Conservation (phyloP, 179 eudicot species). For the Vitellaria paradoxa region DNA sequence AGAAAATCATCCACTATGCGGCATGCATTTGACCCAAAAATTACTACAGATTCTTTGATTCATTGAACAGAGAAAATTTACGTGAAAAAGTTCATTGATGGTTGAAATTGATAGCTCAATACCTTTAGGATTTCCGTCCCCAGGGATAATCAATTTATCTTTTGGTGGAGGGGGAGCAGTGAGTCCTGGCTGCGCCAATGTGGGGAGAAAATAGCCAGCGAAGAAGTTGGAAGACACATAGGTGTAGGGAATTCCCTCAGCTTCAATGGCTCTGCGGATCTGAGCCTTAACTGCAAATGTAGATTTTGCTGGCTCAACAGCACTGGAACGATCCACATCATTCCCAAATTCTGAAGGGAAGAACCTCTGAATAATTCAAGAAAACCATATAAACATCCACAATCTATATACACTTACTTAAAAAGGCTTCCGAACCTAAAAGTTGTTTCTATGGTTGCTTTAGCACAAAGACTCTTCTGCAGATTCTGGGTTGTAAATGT, state of each 20-base stretch:
- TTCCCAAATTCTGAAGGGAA: slow-evolving; percentile 49
- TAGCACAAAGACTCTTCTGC: no score
- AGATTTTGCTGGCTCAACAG: slow-evolving; percentile 28
- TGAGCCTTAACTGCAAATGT: slow-evolving; percentile 25
- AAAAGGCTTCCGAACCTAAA: not conserved
- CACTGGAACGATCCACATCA: slow-evolving; percentile 44
- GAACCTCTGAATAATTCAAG: slow-evolving; percentile 38
- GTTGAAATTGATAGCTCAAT: not conserved
- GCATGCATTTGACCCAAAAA: no score
- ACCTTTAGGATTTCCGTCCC: slow-evolving; percentile 85
- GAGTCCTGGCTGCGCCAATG: slow-evolving; percentile 63
- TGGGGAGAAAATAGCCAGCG: slow-evolving; percentile 60
- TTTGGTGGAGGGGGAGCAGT: slow-evolving; percentile 78
- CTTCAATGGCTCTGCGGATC: slow-evolving; percentile 45
- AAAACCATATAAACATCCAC: not conserved
- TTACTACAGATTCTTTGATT: not conserved
- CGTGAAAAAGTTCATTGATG: not conserved
- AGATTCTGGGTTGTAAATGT: no score
- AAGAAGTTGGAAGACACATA: slow-evolving; percentile 48
- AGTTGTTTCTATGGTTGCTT: no score
- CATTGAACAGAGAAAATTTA: not conserved
- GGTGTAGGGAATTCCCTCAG: slow-evolving; percentile 49
- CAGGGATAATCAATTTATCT: slow-evolving; percentile 64
- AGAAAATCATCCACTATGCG: no score
- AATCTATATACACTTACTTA: not conserved